Evolutionary conservation across 2,329 filamentous ascomycete genomes (phyloP).

Genomic region (Cladosporium sp.): DNA sequence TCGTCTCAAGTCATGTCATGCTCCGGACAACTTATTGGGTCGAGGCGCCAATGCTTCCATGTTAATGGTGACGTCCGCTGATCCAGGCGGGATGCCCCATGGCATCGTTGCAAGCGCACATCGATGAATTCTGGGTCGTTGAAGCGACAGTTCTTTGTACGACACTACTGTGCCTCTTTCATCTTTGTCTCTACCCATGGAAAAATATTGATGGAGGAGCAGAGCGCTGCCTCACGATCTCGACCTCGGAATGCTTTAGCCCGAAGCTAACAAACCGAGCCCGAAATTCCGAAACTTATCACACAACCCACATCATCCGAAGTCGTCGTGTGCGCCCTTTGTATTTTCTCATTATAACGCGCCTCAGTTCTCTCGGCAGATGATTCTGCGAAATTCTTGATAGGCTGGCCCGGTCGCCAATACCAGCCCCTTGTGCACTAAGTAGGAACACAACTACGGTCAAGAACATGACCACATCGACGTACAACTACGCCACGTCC

Average conservation of each 20-base stretch:
- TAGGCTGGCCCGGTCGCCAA: not conserved
- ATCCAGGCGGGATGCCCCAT: not conserved
- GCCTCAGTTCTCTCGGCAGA: not conserved
- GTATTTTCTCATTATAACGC: not conserved
- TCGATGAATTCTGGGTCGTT: not conserved
- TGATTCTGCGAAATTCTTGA: not conserved
- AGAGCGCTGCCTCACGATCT: not conserved
- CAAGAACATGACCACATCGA: not conserved
- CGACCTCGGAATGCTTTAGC: not conserved
- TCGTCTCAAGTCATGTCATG: not conserved
- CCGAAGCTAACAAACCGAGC: not conserved
- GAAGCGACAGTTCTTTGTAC: not conserved
- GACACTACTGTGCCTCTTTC: not conserved
- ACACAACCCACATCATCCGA: conserved; percentile 3
- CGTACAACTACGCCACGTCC: not conserved
- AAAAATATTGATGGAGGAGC: not conserved
- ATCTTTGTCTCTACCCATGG: not conserved
- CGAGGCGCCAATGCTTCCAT: not conserved
- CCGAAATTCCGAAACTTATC: not conserved
- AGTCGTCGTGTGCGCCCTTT: not conserved
- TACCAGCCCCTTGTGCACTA: not conserved
- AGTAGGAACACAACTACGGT: not conserved
- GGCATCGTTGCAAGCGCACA: not conserved
- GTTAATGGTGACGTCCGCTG: not conserved
- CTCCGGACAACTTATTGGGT: not conserved